Percentiles rank a stretch among this genome's conserved stretches.
phyloP scores from a whole-genome alignment of 164 flowering plant species.

The Sextonia rubra region DNA sequence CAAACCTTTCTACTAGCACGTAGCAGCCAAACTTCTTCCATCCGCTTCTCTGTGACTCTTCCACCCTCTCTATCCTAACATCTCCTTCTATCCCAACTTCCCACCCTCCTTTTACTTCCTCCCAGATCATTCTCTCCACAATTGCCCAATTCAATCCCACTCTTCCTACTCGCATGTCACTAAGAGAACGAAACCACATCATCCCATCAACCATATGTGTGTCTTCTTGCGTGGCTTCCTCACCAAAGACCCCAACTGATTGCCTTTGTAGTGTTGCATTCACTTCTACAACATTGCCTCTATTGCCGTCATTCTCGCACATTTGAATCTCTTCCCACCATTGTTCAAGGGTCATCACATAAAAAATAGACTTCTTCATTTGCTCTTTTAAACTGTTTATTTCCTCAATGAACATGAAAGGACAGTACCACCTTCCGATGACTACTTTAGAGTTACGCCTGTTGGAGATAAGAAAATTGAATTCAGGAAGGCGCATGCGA shows the following conservation, averaged over 20 bases:
- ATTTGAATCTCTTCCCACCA: conserved; percentile 48
- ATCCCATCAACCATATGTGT: conserved; percentile 5
- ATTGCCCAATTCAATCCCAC: conserved; percentile 10
- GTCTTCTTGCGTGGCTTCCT: conserved; percentile 3
- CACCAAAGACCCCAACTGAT: background rate
- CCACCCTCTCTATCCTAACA: background rate
- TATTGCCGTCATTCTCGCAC: conserved; percentile 15
- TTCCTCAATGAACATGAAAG: conserved; percentile 19
- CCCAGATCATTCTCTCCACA: conserved; percentile 33
- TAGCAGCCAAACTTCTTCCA: conserved; percentile 48
- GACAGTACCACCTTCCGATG: conserved; percentile 14
- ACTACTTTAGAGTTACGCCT: background rate
- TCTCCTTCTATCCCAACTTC: conserved; percentile 19
- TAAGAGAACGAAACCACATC: background rate
- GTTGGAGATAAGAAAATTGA: conserved; percentile 2
- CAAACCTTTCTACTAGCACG: conserved; percentile 64
- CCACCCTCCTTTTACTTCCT: conserved; percentile 35
- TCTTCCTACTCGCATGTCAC: background rate
- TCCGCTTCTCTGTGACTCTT: background rate
- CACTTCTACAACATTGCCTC: conserved; percentile 12
- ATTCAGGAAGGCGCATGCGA: background rate
- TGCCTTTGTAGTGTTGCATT: conserved; percentile 4
- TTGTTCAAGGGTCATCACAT: conserved; percentile 55
- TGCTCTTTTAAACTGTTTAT: conserved; percentile 25
- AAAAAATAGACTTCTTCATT: conserved; percentile 34